phyloP scores from a whole-genome alignment of 345 rosid genomes.

The Eucalyptus brandiana region DNA sequence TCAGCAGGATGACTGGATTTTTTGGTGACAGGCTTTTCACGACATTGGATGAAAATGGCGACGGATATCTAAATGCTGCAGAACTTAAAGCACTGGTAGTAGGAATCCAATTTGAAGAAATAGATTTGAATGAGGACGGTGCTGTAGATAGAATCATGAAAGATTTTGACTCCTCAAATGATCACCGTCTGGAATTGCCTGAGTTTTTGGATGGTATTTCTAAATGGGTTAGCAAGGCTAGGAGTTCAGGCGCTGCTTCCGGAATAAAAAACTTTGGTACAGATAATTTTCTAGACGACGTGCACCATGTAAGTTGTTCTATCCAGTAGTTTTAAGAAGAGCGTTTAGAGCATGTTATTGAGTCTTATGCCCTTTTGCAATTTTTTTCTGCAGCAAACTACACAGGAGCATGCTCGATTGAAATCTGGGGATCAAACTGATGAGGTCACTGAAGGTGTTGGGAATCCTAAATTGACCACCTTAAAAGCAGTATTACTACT shows the following conservation, averaged over 20 bases:
- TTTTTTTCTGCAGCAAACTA: constrained; percentile 47
- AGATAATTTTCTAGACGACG: constrained; percentile 25
- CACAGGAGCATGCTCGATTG: constrained; percentile 53
- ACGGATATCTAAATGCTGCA: constrained; percentile 13
- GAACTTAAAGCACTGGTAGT: constrained; percentile 34
- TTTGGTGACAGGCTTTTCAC: constrained; percentile 22
- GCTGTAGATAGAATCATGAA: constrained; percentile 22
- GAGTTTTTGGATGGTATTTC: constrained; percentile 25
- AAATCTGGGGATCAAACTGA: constrained; percentile 42
- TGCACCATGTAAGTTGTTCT: constrained; percentile 31
- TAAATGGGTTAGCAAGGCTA: constrained; percentile 32
- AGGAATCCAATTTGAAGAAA: constrained; percentile 31
- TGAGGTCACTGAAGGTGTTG: constrained; percentile 37
- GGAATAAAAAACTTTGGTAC: constrained; percentile 31
- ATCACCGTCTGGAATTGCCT: background rate
- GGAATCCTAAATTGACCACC: constrained; percentile 37
- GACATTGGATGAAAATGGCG: constrained; percentile 23
- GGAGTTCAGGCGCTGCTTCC: constrained; percentile 19
- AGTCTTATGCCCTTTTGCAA: background rate
- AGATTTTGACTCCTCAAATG: constrained; percentile 26
- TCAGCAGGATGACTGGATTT: background rate
- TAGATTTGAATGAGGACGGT: constrained; percentile 22
- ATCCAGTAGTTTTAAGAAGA: background rate
- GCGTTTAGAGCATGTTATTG: background rate
- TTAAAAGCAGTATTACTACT: constrained; percentile 58